phyloP scores from a whole-genome alignment of 225 moss, liverwort and hornwort genomes.

The Pseudisothecium myosuroides region DNA sequence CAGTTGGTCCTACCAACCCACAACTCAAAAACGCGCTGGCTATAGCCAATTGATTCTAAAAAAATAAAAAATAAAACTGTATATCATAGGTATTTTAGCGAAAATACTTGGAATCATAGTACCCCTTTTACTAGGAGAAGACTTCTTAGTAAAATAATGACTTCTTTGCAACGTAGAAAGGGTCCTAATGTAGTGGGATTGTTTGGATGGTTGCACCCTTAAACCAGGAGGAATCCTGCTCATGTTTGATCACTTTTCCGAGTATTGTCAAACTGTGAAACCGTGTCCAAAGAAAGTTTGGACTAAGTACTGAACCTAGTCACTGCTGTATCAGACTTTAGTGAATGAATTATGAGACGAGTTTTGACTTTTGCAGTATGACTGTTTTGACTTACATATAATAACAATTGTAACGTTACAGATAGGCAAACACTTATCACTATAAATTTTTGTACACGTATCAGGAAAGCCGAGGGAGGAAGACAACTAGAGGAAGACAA shows the following conservation, averaged over 20 bases:
- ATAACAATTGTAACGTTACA: neutral
- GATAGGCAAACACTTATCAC: neutral
- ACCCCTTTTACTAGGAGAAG: no score
- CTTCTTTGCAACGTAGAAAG: neutral
- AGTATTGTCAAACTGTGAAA: neutral
- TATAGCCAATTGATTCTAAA: neutral
- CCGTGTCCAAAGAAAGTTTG: neutral
- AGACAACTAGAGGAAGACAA: neutral
- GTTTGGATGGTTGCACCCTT: neutral
- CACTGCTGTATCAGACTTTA: neutral
- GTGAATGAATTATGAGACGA: neutral
- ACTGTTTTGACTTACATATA: neutral
- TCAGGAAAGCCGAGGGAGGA: neutral
- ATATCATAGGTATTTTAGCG: no score
- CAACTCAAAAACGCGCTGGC: neutral
- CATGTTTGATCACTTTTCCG: no score
- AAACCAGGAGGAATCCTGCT: neutral
- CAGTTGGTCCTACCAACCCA: neutral
- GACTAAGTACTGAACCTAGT: neutral
- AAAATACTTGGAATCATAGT: neutral
- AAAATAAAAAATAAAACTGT: neutral
- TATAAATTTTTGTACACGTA: neutral
- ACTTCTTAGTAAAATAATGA: neutral
- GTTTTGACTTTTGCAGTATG: neutral
- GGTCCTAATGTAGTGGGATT: neutral